Conservation (phyloP, 352 stramenopile species). For the Phytophthora sojae region DNA sequence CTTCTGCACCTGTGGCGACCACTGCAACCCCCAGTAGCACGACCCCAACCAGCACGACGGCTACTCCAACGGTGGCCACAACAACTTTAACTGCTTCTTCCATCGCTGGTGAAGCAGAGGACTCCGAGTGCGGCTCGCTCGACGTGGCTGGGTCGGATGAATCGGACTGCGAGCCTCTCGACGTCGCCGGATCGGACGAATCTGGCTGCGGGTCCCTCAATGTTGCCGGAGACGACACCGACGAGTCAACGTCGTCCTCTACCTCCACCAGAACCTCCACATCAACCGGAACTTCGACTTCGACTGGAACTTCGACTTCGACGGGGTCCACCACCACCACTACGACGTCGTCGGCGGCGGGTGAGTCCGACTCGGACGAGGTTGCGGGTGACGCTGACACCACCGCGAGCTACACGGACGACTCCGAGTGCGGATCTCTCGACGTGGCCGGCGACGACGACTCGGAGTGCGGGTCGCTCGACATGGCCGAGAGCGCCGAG, state of each 20-base stretch:
- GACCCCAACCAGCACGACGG: conserved; percentile 7
- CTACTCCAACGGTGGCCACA: background rate
- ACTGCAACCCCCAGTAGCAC: conserved; percentile 7
- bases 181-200: conserved; percentile 31
- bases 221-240: conserved; percentile 25
- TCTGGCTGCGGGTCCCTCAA: conserved; percentile 34
- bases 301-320: background rate
- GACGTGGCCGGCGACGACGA: conserved; percentile 14
- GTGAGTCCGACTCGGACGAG: conserved; percentile 26
- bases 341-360: conserved; percentile 17
- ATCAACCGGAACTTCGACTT: conserved; percentile 14
- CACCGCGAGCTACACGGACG: conserved; percentile 23
- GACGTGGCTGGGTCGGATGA: conserved; percentile 27
- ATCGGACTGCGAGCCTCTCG: conserved; percentile 32
- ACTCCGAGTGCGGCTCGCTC: conserved; percentile 30
- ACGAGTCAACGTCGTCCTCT: conserved; percentile 23
- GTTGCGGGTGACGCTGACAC: conserved; percentile 32
- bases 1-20: conserved; percentile 16
- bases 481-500: conserved; percentile 35
- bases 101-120: conserved; percentile 27
- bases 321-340: conserved; percentile 16
- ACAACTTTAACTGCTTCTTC: conserved; percentile 4
- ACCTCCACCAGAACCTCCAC: conserved; percentile 7
- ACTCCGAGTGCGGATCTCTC: conserved; percentile 32
- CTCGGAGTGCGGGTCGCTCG: conserved; percentile 37